A percentile compares a stretch with the other conserved stretches of the same genome.
Evolutionary conservation across 2,329 filamentous ascomycete genomes (phyloP).

Genomic region (Trichoderma hamatum): DNA sequence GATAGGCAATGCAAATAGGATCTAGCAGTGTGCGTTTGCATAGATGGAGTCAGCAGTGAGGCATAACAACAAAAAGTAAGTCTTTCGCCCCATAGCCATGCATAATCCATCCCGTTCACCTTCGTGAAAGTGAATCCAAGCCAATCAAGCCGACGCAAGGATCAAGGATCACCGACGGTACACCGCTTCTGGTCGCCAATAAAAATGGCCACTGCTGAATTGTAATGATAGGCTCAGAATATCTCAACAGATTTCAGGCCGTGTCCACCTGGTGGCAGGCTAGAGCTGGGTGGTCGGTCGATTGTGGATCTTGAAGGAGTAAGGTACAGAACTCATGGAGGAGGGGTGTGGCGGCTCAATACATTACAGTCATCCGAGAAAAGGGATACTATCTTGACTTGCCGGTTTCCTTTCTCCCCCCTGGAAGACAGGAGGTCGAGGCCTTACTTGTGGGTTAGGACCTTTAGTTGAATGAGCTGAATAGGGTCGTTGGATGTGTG

Average conservation of each 20-base stretch:
- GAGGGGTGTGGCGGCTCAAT: neutral
- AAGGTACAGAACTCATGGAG: neutral
- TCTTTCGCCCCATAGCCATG: neutral
- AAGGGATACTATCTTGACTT: neutral
- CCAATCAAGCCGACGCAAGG: neutral
- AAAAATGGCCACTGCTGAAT: neutral
- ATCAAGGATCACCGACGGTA: slow-evolving; percentile 9
- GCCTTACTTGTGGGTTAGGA: neutral
- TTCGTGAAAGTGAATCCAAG: neutral
- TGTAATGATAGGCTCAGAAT: neutral
- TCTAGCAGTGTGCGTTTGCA: neutral
- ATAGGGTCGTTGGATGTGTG: neutral
- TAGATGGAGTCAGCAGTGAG: neutral
- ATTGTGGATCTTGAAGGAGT: neutral
- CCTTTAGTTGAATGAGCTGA: neutral
- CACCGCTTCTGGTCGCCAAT: neutral
- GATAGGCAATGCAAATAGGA: too few species aligned
- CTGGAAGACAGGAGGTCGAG: neutral
- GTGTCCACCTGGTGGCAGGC: neutral
- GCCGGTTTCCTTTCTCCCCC: neutral
- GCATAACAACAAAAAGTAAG: neutral
- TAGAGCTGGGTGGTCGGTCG: neutral
- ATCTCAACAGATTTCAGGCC: neutral
- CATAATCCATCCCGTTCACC: neutral
- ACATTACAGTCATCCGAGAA: neutral